Base-by-base conservation (phyloP, 140 eudicot species). In the Cichorium intybus region DNA sequence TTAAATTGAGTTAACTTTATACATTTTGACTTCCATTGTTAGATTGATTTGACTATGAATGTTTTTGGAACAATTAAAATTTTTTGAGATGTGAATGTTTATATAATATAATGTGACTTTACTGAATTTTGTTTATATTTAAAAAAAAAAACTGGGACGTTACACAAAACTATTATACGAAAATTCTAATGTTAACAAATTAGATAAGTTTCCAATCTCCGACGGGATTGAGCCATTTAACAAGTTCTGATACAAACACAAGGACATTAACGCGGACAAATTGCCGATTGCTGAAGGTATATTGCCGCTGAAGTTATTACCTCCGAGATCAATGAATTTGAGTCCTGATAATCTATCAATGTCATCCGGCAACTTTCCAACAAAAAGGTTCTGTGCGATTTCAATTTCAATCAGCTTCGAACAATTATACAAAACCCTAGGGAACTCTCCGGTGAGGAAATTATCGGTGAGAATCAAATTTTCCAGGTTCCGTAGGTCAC, bases 301-400 rank as follows among this genome's bases (percentile, higher is more conserved):
- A 20, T 87, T 80, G 15, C 95, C 96, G 55, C 81, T 74, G 80
- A 90, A 84, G 73, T 90, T 90, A 70, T 90, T 90, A n/a, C 61
- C 88, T 14, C 84, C 73, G 14, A 90, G 56, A 22, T 86, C 79
- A 55, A 86, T 73, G 51, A 43, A 49, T 9, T 73, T 52, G 4
- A 90, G 64, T 17, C 56, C 12, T 10, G 71, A 54, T 21, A 90
- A 77, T 6, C 71, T 56, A 64, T 84, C 77, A 2, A 90, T 77
- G 33, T 72, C 82, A 10, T 57, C 59, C 34, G 97, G 95, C 48
- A 90, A 22, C 15, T 5, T 34, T 29, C 97, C 95, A 2, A 65
- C 70, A 46, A 86, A 84, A n/a, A 29, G 21, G 56, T 90, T 90
- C 21, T 77, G 84, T 5, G 87, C 75, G 37, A 90, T 74, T 26